A percentile compares a stretch with the other conserved stretches of the same genome.
Conservation (phyloP, 192 early-diverging fungal species). For the Backusella macrospora region DNA sequence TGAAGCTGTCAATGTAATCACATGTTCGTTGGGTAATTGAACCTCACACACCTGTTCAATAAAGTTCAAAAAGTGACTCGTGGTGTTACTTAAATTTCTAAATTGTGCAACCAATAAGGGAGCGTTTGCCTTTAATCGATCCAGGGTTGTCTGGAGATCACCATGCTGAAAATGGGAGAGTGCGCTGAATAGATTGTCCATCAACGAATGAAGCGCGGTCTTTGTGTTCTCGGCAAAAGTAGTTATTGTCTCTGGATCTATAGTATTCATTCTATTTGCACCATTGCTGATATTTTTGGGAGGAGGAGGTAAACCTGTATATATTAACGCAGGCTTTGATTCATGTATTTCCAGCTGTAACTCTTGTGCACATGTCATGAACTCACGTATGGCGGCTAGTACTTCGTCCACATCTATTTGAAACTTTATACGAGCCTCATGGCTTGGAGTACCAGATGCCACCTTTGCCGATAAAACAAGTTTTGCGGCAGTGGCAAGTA, state of each 20-base stretch:
- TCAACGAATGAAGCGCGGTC: background rate
- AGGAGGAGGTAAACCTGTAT: conserved; percentile 13
- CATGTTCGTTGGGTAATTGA: background rate
- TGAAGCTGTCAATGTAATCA: background rate
- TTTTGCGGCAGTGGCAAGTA: conserved; percentile 71
- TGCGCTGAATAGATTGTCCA: conserved; percentile 20
- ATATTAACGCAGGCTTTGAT: conserved; percentile 17
- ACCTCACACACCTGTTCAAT: conserved; percentile 3
- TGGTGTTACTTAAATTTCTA: conserved; percentile 31
- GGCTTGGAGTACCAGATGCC: conserved; percentile 66
- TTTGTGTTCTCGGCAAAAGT: conserved; percentile 3
- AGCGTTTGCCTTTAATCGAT: conserved; percentile 27
- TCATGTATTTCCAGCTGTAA: conserved; percentile 37
- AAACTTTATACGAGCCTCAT: conserved; percentile 70
- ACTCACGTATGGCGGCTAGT: conserved; percentile 63
- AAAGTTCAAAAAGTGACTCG: conserved; percentile 35
- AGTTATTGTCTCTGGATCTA: conserved; percentile 13
- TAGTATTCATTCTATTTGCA: background rate
- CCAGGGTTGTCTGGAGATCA: background rate
- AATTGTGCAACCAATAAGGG: conserved; percentile 35
- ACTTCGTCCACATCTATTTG: conserved; percentile 63
- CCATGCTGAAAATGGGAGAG: conserved; percentile 3
- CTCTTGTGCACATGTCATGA: conserved; percentile 59
- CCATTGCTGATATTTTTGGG: background rate
- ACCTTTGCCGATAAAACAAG: conserved; percentile 73